Conservation (phyloP, 2,329 filamentous ascomycete species). For the Fulvia fulva region DNA sequence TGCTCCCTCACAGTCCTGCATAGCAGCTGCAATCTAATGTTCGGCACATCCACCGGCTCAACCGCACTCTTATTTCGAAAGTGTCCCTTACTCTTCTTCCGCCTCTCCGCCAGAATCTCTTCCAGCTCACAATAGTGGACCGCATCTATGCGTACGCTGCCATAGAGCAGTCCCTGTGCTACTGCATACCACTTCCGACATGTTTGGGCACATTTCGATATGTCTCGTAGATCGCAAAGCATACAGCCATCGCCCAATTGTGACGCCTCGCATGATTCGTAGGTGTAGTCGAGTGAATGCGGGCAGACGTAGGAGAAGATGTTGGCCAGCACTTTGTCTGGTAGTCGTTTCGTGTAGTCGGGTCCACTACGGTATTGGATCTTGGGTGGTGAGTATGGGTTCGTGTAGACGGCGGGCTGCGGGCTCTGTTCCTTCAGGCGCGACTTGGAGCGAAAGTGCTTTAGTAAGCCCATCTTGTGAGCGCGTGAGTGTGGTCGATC, state of each 20-base stretch:
- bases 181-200: slow-evolving; percentile 66
- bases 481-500: not conserved
- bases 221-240: slow-evolving; percentile 87
- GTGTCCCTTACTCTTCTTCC: slow-evolving; percentile 52
- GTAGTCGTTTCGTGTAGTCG: slow-evolving; percentile 52
- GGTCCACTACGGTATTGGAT: slow-evolving; percentile 23
- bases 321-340: slow-evolving; percentile 64
- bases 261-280: slow-evolving; percentile 78
- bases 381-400: slow-evolving; percentile 10
- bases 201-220: slow-evolving; percentile 73
- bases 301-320: slow-evolving; percentile 84
- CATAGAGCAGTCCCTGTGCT: slow-evolving; percentile 61
- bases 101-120: slow-evolving; percentile 71
- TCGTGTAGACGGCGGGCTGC: slow-evolving; percentile 27
- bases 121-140: slow-evolving; percentile 94
- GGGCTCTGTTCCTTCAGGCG: slow-evolving; percentile 38
- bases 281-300: slow-evolving; percentile 71
- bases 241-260: slow-evolving; percentile 77
- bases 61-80: slow-evolving; percentile 63
- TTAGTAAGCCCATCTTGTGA: slow-evolving; percentile 45
- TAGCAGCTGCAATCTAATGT: slow-evolving; percentile 70
- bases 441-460: slow-evolving; percentile 45
- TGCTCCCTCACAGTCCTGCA: slow-evolving; percentile 79
- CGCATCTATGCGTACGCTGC: slow-evolving; percentile 84
- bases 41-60: slow-evolving; percentile 74